Base-by-base conservation (phyloP, 495 filamentous ascomycete genomes). In the Penicillium lividum region DNA sequence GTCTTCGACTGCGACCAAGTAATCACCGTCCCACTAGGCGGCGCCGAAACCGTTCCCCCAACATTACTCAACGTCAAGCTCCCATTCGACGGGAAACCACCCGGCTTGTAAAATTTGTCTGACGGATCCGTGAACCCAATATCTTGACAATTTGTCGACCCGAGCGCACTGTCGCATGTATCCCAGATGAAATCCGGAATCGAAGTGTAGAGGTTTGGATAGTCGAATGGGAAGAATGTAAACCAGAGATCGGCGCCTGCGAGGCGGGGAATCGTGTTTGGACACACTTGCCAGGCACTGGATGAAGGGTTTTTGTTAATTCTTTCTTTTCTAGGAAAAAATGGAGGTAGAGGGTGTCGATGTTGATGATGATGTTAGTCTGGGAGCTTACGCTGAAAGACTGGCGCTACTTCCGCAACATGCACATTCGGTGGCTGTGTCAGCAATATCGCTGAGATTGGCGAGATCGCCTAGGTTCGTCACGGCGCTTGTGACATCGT, bases 401-500 rank as follows among this genome's bases (percentile, higher is more conserved):
- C 62, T 66, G n/a, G 67, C 65, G 29, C 67, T 70, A 4, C 65
- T 65, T 18, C 67, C 67, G 36, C 67, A 70, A 54, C 67, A 70
- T 16, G 67, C 67, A 25, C 67, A 70, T 9, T 68, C 58, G 0
- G 62, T 60, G 0, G 67, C 65, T 31, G 56, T 53, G 0, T 51
- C 44, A 3, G 62, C 62, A 28, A 68, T 70, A 30, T 56, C 57
- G 16, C 47, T 52, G 5, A 65, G 42, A 9, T 61, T 57, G 3
- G 56, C 49, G 4, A 68, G 50, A 48, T 68, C 55, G 31, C 56
- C 33, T 48, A 57, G 31, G 18, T 53, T 31, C 4, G 51, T 28
- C 16, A 50, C 28, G 25, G 47, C 16, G 29, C 16, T 44, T 6
- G 59, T 27, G 10, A 60, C 47, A 5, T 57, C 45, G 42, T 49